phyloP scores from a whole-genome alignment of 2,329 filamentous ascomycete species.

The Calonectria ilicicola region DNA sequence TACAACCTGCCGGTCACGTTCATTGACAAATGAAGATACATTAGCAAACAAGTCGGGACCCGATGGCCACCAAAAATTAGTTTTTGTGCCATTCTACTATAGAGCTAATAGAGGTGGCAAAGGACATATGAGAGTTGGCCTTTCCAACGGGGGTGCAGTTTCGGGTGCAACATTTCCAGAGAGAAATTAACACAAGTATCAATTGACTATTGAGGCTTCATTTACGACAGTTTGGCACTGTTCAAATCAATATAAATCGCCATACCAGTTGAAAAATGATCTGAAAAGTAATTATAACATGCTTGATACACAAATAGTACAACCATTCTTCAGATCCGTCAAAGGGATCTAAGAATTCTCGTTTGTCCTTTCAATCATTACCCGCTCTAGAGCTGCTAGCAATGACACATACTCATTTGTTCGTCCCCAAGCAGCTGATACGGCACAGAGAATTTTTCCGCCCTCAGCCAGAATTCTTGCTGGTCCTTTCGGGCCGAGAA shows the following conservation, averaged over 20 bases:
- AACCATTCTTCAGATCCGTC: no score
- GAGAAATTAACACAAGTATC: neutral
- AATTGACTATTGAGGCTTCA: neutral
- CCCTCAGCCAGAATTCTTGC: conserved; percentile 36
- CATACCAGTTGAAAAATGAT: neutral
- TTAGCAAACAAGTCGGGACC: neutral
- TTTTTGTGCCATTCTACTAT: conserved; percentile 31
- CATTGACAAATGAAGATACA: neutral
- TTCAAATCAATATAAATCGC: no score
- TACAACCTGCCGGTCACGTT: conserved; percentile 5
- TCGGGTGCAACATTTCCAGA: conserved; percentile 26
- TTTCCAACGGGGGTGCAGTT: conserved; percentile 19
- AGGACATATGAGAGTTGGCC: conserved; percentile 33
- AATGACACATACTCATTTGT: conserved; percentile 18
- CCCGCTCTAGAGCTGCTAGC: neutral
- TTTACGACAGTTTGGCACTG: neutral
- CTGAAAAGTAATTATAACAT: neutral
- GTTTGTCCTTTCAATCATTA: conserved; percentile 1
- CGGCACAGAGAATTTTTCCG: conserved; percentile 29
- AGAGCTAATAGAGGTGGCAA: conserved; percentile 29
- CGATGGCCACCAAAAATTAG: neutral
- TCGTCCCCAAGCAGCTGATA: conserved; percentile 33
- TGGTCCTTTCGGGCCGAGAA: conserved; percentile 45
- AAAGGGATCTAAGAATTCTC: neutral
- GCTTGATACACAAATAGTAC: neutral